Evolutionary conservation across 495 filamentous ascomycete genomes (phyloP).

Genomic region (Entonaema liquescens): DNA sequence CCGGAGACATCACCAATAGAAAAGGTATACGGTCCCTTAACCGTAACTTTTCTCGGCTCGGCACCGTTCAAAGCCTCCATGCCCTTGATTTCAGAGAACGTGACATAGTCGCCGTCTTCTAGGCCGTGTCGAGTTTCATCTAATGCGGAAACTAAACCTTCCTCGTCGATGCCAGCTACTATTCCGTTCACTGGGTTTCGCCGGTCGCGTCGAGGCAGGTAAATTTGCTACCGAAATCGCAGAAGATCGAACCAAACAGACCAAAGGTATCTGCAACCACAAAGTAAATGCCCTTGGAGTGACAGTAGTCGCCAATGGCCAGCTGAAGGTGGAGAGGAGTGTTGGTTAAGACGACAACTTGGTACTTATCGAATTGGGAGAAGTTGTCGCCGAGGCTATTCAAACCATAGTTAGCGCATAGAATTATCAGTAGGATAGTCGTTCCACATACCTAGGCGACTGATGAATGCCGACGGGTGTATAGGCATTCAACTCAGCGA

Average conservation of each 20-base stretch:
- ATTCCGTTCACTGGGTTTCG: constrained; percentile 90
- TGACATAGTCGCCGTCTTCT: constrained; percentile 95
- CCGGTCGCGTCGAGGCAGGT: constrained; percentile 88
- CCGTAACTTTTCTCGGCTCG: constrained; percentile 86
- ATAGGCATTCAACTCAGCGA: constrained; percentile 96
- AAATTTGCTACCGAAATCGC: constrained; percentile 96
- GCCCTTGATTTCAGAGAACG: constrained; percentile 90
- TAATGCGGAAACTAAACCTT: constrained; percentile 90
- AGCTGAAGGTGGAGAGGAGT: constrained; percentile 81
- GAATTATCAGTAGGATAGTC: background rate
- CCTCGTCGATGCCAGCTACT: constrained; percentile 85
- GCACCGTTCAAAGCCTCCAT: constrained; percentile 89
- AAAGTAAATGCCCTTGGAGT: constrained; percentile 88
- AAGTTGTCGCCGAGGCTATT: constrained; percentile 72
- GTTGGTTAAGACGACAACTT: constrained; percentile 90
- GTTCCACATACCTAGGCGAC: constrained; percentile 52
- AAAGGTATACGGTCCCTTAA: constrained; percentile 97
- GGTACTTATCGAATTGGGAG: constrained; percentile 81
- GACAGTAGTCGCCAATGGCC: constrained; percentile 87
- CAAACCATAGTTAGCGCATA: constrained; percentile 30
- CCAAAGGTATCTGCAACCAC: constrained; percentile 90
- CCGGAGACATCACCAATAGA: constrained; percentile 92
- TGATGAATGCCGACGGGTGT: constrained; percentile 84
- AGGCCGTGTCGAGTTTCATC: constrained; percentile 96
- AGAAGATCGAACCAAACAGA: constrained; percentile 95